Base-by-base conservation (phyloP, 2,329 filamentous ascomycete species). In the Calonectria pteridis region DNA sequence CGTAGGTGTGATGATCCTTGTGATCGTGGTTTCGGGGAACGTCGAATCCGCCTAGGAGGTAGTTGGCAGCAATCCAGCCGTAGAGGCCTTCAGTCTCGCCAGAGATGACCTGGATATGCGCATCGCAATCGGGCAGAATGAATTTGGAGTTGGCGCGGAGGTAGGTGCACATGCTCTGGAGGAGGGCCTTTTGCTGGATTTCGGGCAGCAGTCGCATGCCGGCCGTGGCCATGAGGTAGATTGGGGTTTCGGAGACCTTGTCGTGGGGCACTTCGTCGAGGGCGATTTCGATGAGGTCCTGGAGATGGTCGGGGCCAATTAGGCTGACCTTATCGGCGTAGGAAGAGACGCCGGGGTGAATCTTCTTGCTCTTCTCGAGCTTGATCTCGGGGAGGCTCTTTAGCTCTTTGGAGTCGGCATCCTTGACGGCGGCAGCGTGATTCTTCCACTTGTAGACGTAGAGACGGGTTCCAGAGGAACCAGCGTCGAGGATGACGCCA, bases 61-160 rank as follows among this genome's bases (percentile, higher is more conserved):
- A 99, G 82, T 99, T 99, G 67, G 96, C 94, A 10, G 97, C 96
- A 79, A 99, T 94, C 97, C 97, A 99, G 49, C 97, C 97, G 80
- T 98, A 99, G 35, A 99, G 85, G 3, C 96, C 97, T 84, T 99
- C 97, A 0, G 97, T 98, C 84, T 98, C 96, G 53, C 97, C 97
- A 0, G 95, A 92, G 75, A 99, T 99, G 37, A 98, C 95, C 83
- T 98, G 96, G 20, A 99, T 93, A 81, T 98, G 95, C 49, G 95
- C 85, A 73, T 90, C 91, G 87, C 97, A 99, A 83, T 98, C 95
- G n/a, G 96, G 95, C 1, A 99, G 88, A 67, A 93, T 90, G 80
- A 99, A 98, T 5, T 92, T 87, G 1, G 96, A 96, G 71, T 94
- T 93, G 63, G 90, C 87, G 69, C 91, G 92, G 14, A 97, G 91